Conservation (phyloP, 257 asterid genomes). For the Primulina huaijiensis region DNA sequence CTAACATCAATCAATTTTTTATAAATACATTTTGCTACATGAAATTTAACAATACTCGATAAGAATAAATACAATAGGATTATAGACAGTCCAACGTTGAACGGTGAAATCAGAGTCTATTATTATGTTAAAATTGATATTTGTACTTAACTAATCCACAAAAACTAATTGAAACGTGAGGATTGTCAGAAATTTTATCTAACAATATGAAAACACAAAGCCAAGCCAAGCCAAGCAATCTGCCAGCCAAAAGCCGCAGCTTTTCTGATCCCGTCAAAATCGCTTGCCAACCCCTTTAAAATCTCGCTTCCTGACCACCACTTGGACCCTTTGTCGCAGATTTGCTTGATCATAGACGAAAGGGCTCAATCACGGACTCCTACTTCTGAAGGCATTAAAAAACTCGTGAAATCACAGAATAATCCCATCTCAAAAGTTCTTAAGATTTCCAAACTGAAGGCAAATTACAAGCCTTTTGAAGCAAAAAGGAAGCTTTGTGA, state of each 20-base stretch:
- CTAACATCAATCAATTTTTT: too few relatives aligned
- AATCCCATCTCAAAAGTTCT: constrained; percentile 59
- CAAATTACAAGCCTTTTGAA: constrained; percentile 75
- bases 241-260: constrained; percentile 48
- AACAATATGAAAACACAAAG: too few relatives aligned
- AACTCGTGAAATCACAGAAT: constrained; percentile 49
- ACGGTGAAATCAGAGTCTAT: too few relatives aligned
- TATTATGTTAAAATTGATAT: too few relatives aligned
- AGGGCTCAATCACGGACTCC: constrained; percentile 51
- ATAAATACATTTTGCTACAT: too few relatives aligned
- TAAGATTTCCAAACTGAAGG: constrained; percentile 61
- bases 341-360: constrained; percentile 74
- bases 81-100: too few relatives aligned
- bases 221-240: constrained; percentile 31
- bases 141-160: too few relatives aligned
- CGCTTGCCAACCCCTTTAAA: constrained; percentile 34
- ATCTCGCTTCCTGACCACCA: constrained; percentile 60
- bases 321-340: constrained; percentile 38
- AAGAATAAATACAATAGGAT: too few relatives aligned
- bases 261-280: constrained; percentile 25
- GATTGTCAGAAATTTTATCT: too few relatives aligned
- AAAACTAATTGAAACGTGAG: too few relatives aligned
- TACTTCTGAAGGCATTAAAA: constrained; percentile 55
- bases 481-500: constrained; percentile 74
- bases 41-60: neutral